Base-by-base conservation (phyloP, 202 grass and related monocot genomes). In the Dendrocalamus latiflorus region DNA sequence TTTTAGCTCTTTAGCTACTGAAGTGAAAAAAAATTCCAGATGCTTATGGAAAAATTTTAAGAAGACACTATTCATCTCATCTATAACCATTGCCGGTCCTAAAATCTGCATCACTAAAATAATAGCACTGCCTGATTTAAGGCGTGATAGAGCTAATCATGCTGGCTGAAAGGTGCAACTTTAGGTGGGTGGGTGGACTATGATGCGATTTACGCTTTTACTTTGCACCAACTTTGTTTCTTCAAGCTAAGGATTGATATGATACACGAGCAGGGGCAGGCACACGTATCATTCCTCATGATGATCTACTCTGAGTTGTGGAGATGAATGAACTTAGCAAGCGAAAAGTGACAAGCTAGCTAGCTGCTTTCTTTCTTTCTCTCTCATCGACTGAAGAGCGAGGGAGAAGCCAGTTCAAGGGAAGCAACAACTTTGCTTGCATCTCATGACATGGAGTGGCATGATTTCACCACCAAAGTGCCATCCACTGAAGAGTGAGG, bases 151-250 rank as follows among this genome's bases (percentile, higher is more conserved):
- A 43, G 83, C 50, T 90, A 86, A 90, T 90, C 59, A 90, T 90
- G 79, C 20, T 66, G 58, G 88, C 86, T 83, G 79, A 90, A 90
- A 90, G 86, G 83, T 48, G 78, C 41, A 15, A 24, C 84, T 90
- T 90, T 79, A 59, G 70, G 79, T 86, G 79, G 65, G 80, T 59
- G 84, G 58, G 88, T 78, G 83, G 54, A 37, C 88, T 72, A 86
- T 90, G 83, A 86, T 90, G 83, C 83, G 67, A 78, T 86, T 79
- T 68, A 86, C 79, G 41, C 88, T 83, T 90, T 87, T 37, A 87
- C 88, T 90, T 90, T 90, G 88, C 84, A 90, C 74, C 88, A 79
- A 90, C 88, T 90, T 74, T 87, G 84, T 90, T 90, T 90, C 88
- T 90, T 90, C 74, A 90, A 90, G 83, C 83, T 66, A 90, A 62